Evolutionary conservation across 1,284 basidiomycete species (phyloP).

Genomic region (Crucibulum cyathiforme): DNA sequence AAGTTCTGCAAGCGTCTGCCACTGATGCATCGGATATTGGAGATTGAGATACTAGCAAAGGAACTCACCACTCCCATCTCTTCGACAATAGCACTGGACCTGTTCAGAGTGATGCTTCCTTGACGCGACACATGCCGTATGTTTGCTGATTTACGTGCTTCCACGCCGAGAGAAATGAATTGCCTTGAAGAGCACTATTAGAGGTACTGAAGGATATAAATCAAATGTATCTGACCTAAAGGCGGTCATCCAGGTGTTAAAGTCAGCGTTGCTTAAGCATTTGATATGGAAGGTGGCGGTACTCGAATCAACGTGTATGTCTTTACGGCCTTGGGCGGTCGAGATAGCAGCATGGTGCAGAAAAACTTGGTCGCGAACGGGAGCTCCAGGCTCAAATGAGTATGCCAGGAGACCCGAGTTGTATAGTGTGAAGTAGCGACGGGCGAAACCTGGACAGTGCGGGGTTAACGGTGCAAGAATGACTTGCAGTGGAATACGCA

Average conservation of each 20-base stretch:
- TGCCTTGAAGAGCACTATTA: slow-evolving; percentile 46
- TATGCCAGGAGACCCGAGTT: slow-evolving; percentile 76
- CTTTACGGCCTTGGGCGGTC: slow-evolving; percentile 68
- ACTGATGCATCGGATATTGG: slow-evolving; percentile 2
- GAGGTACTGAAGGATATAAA: slow-evolving; percentile 1
- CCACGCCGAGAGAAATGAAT: slow-evolving; percentile 57
- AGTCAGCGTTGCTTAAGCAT: slow-evolving; percentile 73
- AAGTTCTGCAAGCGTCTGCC: slow-evolving; percentile 48
- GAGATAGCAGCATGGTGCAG: slow-evolving; percentile 77
- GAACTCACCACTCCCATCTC: slow-evolving; percentile 65
- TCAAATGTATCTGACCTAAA: slow-evolving; percentile 57
- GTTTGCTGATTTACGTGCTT: slow-evolving; percentile 56
- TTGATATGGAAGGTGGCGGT: slow-evolving; percentile 82
- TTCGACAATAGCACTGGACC: slow-evolving; percentile 57
- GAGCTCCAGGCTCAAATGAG: slow-evolving; percentile 74
- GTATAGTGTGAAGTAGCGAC: slow-evolving; percentile 76
- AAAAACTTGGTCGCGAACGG: slow-evolving; percentile 71
- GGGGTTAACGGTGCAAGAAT: slow-evolving; percentile 5
- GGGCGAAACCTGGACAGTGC: slow-evolving; percentile 71
- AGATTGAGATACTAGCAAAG: not conserved
- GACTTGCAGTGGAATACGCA: slow-evolving; percentile 26
- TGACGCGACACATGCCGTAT: slow-evolving; percentile 45
- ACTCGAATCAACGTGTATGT: slow-evolving; percentile 80
- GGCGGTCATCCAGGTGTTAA: slow-evolving; percentile 74
- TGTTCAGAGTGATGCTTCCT: slow-evolving; percentile 48